Evolutionary conservation across 805 yeast genomes (phyloP).

Genomic region (Yarrowia divulgata): DNA sequence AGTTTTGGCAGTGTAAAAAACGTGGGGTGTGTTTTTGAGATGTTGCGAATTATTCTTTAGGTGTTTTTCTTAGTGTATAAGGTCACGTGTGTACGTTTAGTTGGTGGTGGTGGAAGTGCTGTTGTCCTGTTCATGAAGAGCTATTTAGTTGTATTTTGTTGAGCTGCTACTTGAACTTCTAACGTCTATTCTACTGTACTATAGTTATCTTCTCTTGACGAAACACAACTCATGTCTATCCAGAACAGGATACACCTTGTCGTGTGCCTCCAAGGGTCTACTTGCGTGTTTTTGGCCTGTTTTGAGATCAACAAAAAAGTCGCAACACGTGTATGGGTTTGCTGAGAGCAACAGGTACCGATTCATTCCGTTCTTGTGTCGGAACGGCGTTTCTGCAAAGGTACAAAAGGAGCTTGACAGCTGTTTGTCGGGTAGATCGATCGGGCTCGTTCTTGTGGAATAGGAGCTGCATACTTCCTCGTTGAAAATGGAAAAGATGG

Average conservation of each 20-base stretch:
- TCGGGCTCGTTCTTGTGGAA: not conserved
- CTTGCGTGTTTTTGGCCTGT: not conserved
- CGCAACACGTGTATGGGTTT: not conserved
- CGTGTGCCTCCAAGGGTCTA: not conserved
- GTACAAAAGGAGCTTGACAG: not conserved
- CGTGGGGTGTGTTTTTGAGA: no score
- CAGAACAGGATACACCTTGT: slow-evolving; percentile 1
- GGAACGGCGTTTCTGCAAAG: not conserved
- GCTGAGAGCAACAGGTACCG: slow-evolving; percentile 2
- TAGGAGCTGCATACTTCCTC: not conserved
- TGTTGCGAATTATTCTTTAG: no score
- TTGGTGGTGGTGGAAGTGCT: no score
- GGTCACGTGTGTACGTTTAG: no score
- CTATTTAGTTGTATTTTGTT: no score
- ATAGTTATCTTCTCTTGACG: not conserved
- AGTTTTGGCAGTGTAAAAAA: not conserved
- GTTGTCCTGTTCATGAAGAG: no score
- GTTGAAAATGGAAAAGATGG: not conserved
- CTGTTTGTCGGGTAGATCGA: not conserved
- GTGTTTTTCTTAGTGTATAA: no score
- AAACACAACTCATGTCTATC: not conserved
- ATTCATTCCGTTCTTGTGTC: not conserved
- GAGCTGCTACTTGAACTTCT: no score
- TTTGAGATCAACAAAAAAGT: not conserved
- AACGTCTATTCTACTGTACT: no score